Conservation (phyloP, 2,329 filamentous ascomycete genomes). For the Apiospora aurea region DNA sequence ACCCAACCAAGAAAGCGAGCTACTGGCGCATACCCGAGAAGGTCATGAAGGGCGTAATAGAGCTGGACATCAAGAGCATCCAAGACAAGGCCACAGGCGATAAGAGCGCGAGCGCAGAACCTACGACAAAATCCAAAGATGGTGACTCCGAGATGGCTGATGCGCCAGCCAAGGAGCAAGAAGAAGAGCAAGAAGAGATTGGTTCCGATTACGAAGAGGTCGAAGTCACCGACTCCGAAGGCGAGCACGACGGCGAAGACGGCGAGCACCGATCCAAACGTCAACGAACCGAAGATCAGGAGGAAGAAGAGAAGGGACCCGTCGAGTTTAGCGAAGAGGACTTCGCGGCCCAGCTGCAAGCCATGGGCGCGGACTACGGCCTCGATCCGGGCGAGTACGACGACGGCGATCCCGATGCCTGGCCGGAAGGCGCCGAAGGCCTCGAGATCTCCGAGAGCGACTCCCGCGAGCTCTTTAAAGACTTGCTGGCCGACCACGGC, state of each 20-base stretch:
- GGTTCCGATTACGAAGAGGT: conserved; percentile 81
- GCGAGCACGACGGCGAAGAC: conserved; percentile 58
- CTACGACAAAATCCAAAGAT: conserved; percentile 27
- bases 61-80: conserved; percentile 76
- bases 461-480: conserved; percentile 78
- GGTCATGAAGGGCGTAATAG: conserved; percentile 78
- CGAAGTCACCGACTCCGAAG: conserved; percentile 67
- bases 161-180: conserved; percentile 54
- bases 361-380: conserved; percentile 87
- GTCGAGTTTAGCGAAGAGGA: conserved; percentile 94
- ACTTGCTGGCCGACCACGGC: conserved; percentile 81
- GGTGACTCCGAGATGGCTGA: conserved; percentile 43
- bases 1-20: conserved; percentile 83
- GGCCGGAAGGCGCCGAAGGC: conserved; percentile 76
- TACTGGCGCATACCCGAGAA: conserved; percentile 95
- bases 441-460: conserved; percentile 77
- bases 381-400: conserved; percentile 80
- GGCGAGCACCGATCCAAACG: conserved; percentile 56
- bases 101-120: conserved; percentile 29
- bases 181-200: conserved; percentile 54
- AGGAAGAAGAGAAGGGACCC: conserved; percentile 47
- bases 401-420: conserved; percentile 65
- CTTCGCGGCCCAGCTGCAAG: conserved; percentile 88
- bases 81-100: conserved; percentile 57
- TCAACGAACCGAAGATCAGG: conserved; percentile 52